phyloP scores from a whole-genome alignment of 2,329 filamentous ascomycete genomes.

The Penicillium sp. region DNA sequence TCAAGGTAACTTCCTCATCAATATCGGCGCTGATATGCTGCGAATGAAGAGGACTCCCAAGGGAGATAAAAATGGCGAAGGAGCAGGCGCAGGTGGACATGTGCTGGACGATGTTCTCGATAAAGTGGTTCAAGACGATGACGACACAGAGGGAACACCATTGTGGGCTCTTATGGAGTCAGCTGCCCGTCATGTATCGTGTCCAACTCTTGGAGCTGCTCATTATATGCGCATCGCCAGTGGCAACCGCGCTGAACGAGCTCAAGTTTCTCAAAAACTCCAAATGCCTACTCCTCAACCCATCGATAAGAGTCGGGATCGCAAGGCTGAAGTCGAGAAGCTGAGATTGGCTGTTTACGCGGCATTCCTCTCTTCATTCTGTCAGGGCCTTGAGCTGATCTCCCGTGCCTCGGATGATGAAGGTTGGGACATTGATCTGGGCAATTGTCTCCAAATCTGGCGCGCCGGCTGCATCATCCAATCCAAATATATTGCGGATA shows the following conservation, averaged over 20 bases:
- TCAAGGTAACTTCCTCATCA: slow-evolving; percentile 56
- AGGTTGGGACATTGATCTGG: slow-evolving; percentile 49
- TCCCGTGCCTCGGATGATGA: slow-evolving; percentile 53
- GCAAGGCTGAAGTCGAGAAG: slow-evolving; percentile 50
- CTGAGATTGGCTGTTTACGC: slow-evolving; percentile 58
- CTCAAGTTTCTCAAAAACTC: slow-evolving; percentile 48
- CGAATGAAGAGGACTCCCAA: slow-evolving; percentile 44
- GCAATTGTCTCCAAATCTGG: slow-evolving; percentile 53
- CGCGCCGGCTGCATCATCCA: slow-evolving; percentile 66
- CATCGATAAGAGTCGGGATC: slow-evolving; percentile 29
- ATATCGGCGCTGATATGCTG: slow-evolving; percentile 59
- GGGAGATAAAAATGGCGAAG: slow-evolving; percentile 33
- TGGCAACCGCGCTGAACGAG: slow-evolving; percentile 54
- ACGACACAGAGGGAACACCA: slow-evolving; percentile 61
- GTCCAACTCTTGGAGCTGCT: slow-evolving; percentile 57
- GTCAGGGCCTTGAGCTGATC: slow-evolving; percentile 62
- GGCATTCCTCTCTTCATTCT: slow-evolving; percentile 56
- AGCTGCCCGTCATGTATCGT: slow-evolving; percentile 56
- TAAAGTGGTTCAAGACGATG: slow-evolving; percentile 65
- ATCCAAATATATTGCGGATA: slow-evolving; percentile 57
- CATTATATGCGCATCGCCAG: slow-evolving; percentile 61
- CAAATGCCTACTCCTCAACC: slow-evolving; percentile 38
- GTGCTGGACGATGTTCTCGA: slow-evolving; percentile 60
- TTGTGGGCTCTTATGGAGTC: slow-evolving; percentile 61
- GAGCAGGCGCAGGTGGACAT: slow-evolving; percentile 36